phyloP scores from a whole-genome alignment of 192 early-diverging fungal species.

The Coemansia sp. region DNA sequence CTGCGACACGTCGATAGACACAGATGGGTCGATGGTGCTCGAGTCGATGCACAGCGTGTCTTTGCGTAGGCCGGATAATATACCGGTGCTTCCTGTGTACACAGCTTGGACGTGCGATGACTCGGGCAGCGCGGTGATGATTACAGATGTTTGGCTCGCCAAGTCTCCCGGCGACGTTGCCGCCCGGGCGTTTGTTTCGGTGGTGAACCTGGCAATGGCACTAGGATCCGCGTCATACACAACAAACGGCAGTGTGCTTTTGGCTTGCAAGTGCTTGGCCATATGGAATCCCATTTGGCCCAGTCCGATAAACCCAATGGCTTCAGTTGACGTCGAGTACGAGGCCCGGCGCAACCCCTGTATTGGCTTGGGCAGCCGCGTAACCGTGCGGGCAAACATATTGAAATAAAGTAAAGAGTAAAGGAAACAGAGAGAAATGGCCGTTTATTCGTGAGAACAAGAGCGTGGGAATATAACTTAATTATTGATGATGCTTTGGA shows the following conservation, averaged over 20 bases:
- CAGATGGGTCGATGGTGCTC: slow-evolving; percentile 87
- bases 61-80: slow-evolving; percentile 56
- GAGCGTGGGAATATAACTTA: slow-evolving; percentile 7
- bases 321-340: slow-evolving; percentile 5
- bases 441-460: not conserved
- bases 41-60: slow-evolving; percentile 78
- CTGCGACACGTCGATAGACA: slow-evolving; percentile 70
- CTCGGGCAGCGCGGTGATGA: slow-evolving; percentile 92
- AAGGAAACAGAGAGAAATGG: not conserved
- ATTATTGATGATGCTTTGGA: slow-evolving; percentile 8
- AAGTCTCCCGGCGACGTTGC: slow-evolving; percentile 71
- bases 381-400: slow-evolving; percentile 1
- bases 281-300: slow-evolving; percentile 93
- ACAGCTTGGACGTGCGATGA: slow-evolving; percentile 77
- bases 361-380: not conserved
- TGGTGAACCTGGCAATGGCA: slow-evolving; percentile 59
- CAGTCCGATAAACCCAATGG: slow-evolving; percentile 70
- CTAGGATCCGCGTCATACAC: slow-evolving; percentile 70
- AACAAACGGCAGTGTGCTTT: slow-evolving; percentile 60
- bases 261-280: slow-evolving; percentile 79
- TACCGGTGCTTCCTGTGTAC: slow-evolving; percentile 74
- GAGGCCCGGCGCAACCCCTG: not conserved
- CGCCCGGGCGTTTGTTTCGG: slow-evolving; percentile 18
- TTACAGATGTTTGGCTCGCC: slow-evolving; percentile 66
- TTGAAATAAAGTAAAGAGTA: not conserved